phyloP scores from a whole-genome alignment of 768 basidiomycete species.

The Boletus insuetus region DNA sequence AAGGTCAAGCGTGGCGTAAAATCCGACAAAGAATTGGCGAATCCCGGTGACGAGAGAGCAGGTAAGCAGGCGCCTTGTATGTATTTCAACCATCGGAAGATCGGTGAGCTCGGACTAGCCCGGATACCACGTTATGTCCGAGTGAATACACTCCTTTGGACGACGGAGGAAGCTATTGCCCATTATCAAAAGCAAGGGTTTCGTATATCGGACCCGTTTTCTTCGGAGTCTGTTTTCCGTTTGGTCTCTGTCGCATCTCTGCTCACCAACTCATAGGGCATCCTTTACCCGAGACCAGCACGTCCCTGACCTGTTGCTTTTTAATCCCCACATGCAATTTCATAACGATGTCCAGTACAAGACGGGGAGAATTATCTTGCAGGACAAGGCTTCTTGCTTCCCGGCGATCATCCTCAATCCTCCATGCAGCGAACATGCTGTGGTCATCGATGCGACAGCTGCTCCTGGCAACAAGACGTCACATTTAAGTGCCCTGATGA shows the following conservation, averaged over 20 bases:
- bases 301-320: slow-evolving; percentile 77
- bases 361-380: slow-evolving; percentile 82
- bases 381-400: slow-evolving; percentile 98
- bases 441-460: slow-evolving; percentile 90
- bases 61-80: slow-evolving; percentile 39
- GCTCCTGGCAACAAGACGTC: slow-evolving; percentile 99
- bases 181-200: slow-evolving; percentile 59
- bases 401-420: slow-evolving; percentile 86
- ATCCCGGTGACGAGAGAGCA: slow-evolving; percentile 57
- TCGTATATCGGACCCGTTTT: slow-evolving; percentile 47
- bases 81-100: neutral
- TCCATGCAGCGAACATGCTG: slow-evolving; percentile 44
- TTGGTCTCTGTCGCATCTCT: neutral
- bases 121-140: slow-evolving; percentile 82
- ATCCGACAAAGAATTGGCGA: slow-evolving; percentile 63
- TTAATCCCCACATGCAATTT: slow-evolving; percentile 64
- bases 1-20: slow-evolving; percentile 74
- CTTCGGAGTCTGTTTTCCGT: slow-evolving; percentile 42
- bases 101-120: slow-evolving; percentile 36
- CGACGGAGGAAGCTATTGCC: slow-evolving; percentile 59
- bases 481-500: slow-evolving; percentile 87
- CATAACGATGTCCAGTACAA: slow-evolving; percentile 71
- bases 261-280: slow-evolving; percentile 39
- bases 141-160: slow-evolving; percentile 73
- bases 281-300: slow-evolving; percentile 75